Evolutionary conservation across 495 filamentous ascomycete species (phyloP), one percentile per base, ranked within the genome.

Genomic region (Daldinia loculata): DNA sequence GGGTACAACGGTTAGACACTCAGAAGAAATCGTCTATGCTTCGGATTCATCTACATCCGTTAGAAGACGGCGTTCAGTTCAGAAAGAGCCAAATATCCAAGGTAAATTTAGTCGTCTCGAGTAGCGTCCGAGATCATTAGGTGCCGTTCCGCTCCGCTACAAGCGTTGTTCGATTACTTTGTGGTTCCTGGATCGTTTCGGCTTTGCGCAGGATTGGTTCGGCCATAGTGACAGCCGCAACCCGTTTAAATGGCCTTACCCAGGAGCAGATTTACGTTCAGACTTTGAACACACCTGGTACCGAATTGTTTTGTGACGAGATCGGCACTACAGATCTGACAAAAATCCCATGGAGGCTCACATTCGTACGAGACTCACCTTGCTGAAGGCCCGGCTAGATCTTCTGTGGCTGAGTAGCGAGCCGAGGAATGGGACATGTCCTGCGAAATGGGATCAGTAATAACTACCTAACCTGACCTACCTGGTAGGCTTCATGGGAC

Each of bases 361-460:
- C 36, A 39, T 19, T 60, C 57, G 52, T 15, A 56, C 45, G 34
- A 57, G 51, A 59, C 66, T 64, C 50, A 67, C 67, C 66, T 64
- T 63, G 67, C 32, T 66, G 62, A 68, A 56, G 74, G 61, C 75
- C 56, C 60, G 75, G 71, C 75, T 61, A 77, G 75, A 77, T 53
- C 74, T 39, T 76, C 72, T 77, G 75, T 77, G 75, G 75, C 75
- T 77, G 75, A 67, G 74, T 36, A 61, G 52, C 24, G 63, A 74
- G 41, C 61, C 55, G 50, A 43, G 56, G 66, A 66, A 56, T 59
- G 59, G 61, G 39, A 62, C 66, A 55, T 57, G 55, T 65, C 57
- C 66, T 69, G 34, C 51, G 53, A 67, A 60, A 66, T 36, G 51
- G 61, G 51, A 56, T 51, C 56, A 56, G 48, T 56, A 61, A 61